Evolutionary conservation across 129 eudicot genomes (phyloP), one percentile per base, ranked within the genome.

Genomic region (Helianthus tuberosus): DNA sequence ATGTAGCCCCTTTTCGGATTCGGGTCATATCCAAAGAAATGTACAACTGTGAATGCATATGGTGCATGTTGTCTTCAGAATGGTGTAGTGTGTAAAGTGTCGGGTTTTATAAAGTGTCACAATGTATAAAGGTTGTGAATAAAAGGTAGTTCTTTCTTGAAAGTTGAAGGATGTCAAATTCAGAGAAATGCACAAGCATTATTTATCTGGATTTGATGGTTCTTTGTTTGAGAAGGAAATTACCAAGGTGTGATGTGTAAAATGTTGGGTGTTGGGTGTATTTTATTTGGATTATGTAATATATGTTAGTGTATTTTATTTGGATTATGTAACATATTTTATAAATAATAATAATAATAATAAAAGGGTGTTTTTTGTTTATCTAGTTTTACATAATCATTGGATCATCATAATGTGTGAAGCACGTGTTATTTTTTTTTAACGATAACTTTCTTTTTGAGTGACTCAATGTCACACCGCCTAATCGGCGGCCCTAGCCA

Each of bases 171-270:
- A 15, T 61, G 60, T 73, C 35, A 73, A 15, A 73, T 61, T 14
- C 50, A 47, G 46, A 73, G 8, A 73, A 71, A 44, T 29, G 32
- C 14, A 53, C 17, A 70, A 53, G 47, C 53, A 35, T 70, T 36
- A 69, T 41, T 6, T 41, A 25, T 73, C 32, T 16, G 70, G 69
- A 47, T 60, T 46, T 32, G 69, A 25, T 29, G 32, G 17, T 4
- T 47, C 29, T 8, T 38, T 17, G 1, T 25, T 20, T 14, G 35
- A 50, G 20, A 38, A 63, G 27, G 65, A 25, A 27, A 23, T 51
- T 50, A 75, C 64, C 64, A 66, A 50, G 7, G 54, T 69, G 35
- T 77, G 51, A 8, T 61, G 49, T 64, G 82, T 79, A 79, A 72
- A 8, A 71, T 62, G 63, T 49, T 49, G 65, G 55, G 11, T 38